Evolutionary conservation across 192 early-diverging fungal species (phyloP).

Genomic region (Coemansia sp.): DNA sequence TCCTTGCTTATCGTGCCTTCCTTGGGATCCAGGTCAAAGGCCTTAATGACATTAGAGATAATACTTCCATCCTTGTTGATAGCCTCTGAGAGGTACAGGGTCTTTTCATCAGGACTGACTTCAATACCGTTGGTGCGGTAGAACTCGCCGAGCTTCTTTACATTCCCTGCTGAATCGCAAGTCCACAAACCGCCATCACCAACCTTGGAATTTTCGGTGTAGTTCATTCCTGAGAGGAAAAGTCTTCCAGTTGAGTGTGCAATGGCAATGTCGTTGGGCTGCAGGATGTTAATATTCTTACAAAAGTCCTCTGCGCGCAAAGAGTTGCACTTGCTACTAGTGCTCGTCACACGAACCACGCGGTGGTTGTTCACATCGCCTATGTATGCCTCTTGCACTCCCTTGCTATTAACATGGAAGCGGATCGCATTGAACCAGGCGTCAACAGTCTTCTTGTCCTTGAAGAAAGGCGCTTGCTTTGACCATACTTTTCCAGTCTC

Average conservation of each 20-base stretch:
- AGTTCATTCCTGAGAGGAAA: conserved; percentile 53
- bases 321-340: conserved; percentile 3
- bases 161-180: conserved; percentile 43
- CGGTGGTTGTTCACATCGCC: conserved; percentile 47
- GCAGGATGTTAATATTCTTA: conserved; percentile 30
- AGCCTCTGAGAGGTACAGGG: conserved; percentile 60
- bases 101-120: conserved; percentile 57
- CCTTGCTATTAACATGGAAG: conserved; percentile 29
- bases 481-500: conserved; percentile 14
- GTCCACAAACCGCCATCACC: conserved; percentile 58
- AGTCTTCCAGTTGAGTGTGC: conserved; percentile 34
- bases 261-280: conserved; percentile 60
- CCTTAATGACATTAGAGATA: conserved; percentile 51
- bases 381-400: conserved; percentile 38
- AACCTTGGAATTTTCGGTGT: conserved; percentile 30
- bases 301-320: conserved; percentile 33
- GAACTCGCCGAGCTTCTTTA: conserved; percentile 36
- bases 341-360: conserved; percentile 33
- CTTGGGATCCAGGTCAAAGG: conserved; percentile 49
- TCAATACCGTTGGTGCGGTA: conserved; percentile 63
- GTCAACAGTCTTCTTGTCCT: conserved; percentile 13
- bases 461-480: conserved; percentile 26
- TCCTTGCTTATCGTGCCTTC: conserved; percentile 28
- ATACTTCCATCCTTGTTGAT: conserved; percentile 39
- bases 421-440: conserved; percentile 57